Base-by-base conservation (phyloP, 1,284 basidiomycete species). In the Ustilago loliicola region DNA sequence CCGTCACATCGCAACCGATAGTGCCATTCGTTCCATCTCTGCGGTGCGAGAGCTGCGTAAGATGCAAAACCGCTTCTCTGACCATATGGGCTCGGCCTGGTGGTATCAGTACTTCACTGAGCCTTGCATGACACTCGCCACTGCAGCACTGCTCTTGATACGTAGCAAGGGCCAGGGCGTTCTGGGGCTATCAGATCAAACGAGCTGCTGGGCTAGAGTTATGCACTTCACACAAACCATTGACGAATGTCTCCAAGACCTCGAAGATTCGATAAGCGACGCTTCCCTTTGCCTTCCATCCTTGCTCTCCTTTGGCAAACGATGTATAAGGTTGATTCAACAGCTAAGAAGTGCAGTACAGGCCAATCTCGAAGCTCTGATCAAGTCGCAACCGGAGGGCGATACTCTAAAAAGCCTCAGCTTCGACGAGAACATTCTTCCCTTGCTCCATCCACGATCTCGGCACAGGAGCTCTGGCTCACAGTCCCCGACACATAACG, bases 111-210 rank as follows among this genome's bases (percentile, higher is more conserved):
- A 79, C 36, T 52, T 68, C 21, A 79, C 76, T 25, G 76, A 79
- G 60, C 76, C 76, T 8, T 72, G 69, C 65, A 79, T 79, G 72
- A 75, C 72, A 38, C 72, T 79, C 1, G 76, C 76, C 17, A 79
- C 76, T 2, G 76, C 65, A 10, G 57, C 76, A 9, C 61, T 79
- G 25, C 56, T 79, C 0, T 45, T 79, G 27, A 72, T 79, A 47
- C 68, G 76, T 15, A 75, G 72, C 69, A 63, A 66, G 27, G 76
- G 76, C 1, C 32, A 57, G n/a, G 76, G 76, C 1, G 68, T 79
- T 0, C 76, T 62, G 1, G 76, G 76, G 0, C 36, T 79, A 25
- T 45, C 72, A 0, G 66, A 66, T 45, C 45, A 65, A n/a, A 42
- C 61, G 2, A 69, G 56, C 27, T 79, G 76, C 61, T 79, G 72